These are phyloP conservation scores for Colletotrichum nymphaeae DNA, from an alignment of 2,329 filamentous ascomycete genomes.

Conservation along the genomic window DNA sequence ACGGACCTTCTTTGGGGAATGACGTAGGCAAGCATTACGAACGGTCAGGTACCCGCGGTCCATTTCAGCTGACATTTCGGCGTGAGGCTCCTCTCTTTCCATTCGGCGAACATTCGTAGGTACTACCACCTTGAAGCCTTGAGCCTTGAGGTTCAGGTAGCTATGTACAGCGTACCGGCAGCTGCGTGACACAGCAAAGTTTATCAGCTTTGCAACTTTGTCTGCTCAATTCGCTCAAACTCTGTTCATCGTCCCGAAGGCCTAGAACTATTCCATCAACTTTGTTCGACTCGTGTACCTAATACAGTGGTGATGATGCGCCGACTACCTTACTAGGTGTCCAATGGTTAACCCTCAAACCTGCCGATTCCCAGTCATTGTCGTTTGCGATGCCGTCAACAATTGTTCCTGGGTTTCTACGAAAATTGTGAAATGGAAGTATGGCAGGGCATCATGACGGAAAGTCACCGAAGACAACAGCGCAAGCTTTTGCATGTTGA, in stretches of 20 bases:
- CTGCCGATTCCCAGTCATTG: neutral
- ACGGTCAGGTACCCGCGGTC: conserved; percentile 31
- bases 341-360: neutral
- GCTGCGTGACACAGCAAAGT: neutral
- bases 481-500: neutral
- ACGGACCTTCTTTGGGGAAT: conserved; percentile 26
- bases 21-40: conserved; percentile 30
- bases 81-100: neutral
- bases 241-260: conserved; percentile 1
- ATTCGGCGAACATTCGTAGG: neutral
- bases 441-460: conserved; percentile 14
- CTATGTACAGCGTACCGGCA: no score
- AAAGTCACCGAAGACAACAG: neutral
- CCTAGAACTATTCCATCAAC: conserved; percentile 32
- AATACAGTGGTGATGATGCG: neutral
- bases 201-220: neutral
- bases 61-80: conserved; percentile 22
- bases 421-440: neutral
- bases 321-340: neutral
- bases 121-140: no score
- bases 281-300: conserved; percentile 26
- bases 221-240: neutral
- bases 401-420: neutral
- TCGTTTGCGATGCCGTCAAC: neutral
- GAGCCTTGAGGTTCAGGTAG: no score